Conservation (phyloP, 176 grass and related monocot genomes). For the Phoenix dactylifera region DNA sequence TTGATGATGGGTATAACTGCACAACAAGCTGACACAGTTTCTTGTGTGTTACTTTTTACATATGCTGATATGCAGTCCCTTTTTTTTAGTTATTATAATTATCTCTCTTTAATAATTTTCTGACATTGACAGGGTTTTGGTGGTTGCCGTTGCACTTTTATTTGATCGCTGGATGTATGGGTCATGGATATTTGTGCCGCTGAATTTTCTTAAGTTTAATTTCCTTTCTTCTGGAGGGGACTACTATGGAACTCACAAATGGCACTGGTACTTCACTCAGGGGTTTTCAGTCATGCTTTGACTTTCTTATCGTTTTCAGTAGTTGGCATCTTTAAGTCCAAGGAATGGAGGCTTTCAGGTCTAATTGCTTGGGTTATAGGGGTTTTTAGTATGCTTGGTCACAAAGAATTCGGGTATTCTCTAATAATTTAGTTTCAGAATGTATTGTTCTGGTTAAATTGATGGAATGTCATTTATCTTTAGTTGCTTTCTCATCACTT, state of each 20-base stretch:
- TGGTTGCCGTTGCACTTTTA: slow-evolving; percentile 56
- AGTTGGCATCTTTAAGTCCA: slow-evolving; percentile 51
- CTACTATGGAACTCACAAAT: slow-evolving; percentile 81
- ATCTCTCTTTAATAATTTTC: neutral
- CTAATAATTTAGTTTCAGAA: no score
- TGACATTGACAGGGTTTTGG: slow-evolving; percentile 42
- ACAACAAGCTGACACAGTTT: no score
- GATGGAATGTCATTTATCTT: no score
- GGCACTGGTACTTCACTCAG: slow-evolving; percentile 91
- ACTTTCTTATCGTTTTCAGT: slow-evolving; percentile 68
- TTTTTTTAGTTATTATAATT: no score
- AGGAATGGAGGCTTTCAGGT: slow-evolving; percentile 67
- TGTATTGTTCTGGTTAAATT: no score
- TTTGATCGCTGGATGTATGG: slow-evolving; percentile 76
- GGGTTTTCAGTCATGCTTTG: slow-evolving; percentile 91
- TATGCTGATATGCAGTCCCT: no score
- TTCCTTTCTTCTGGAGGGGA: slow-evolving; percentile 89
- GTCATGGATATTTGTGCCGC: slow-evolving; percentile 58
- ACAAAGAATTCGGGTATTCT: slow-evolving; percentile 89
- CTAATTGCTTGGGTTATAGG: slow-evolving; percentile 75
- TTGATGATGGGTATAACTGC: no score
- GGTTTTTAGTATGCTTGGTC: slow-evolving; percentile 85
- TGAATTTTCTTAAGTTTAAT: slow-evolving; percentile 94
- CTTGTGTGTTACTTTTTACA: no score
- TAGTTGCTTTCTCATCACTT: no score